Evolutionary conservation across 1,284 basidiomycete species (phyloP).

Genomic region (Paramarasmius palmivorus): DNA sequence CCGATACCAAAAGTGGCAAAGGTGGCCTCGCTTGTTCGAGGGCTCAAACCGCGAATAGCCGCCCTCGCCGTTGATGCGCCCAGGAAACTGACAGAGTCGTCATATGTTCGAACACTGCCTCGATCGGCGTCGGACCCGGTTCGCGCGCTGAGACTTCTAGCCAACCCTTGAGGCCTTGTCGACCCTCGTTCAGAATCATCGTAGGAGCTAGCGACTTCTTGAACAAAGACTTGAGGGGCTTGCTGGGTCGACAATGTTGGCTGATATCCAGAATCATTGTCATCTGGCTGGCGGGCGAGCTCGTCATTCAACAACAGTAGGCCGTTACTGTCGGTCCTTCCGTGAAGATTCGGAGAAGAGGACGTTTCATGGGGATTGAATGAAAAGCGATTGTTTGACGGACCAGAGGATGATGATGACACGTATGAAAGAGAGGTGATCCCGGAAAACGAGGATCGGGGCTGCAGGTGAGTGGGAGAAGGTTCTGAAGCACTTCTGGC

Average conservation of each 20-base stretch:
- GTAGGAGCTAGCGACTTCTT: conserved; percentile 5
- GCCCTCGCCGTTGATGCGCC: conserved; percentile 32
- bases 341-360: conserved; percentile 20
- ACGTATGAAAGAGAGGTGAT: conserved; percentile 33
- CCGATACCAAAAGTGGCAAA: not conserved
- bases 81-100: conserved; percentile 33
- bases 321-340: conserved; percentile 22
- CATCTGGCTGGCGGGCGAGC: not conserved
- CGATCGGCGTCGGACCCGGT: conserved; percentile 25
- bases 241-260: not conserved
- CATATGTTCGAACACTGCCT: conserved; percentile 30
- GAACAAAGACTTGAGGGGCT: conserved; percentile 2
- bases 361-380: conserved; percentile 10
- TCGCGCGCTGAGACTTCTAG: conserved; percentile 3
- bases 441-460: conserved; percentile 20
- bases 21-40: conserved; percentile 33
- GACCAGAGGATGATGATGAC: conserved; percentile 23
- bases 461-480: not conserved
- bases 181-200: not conserved
- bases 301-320: conserved; percentile 21
- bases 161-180: not conserved
- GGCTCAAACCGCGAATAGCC: conserved; percentile 39
- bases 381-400: conserved; percentile 17
- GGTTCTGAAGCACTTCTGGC: conserved; percentile 6
- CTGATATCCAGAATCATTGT: conserved; percentile 2